phyloP scores from a whole-genome alignment of 2,329 filamentous ascomycete species.

The Torrubiella hemipterigena region DNA sequence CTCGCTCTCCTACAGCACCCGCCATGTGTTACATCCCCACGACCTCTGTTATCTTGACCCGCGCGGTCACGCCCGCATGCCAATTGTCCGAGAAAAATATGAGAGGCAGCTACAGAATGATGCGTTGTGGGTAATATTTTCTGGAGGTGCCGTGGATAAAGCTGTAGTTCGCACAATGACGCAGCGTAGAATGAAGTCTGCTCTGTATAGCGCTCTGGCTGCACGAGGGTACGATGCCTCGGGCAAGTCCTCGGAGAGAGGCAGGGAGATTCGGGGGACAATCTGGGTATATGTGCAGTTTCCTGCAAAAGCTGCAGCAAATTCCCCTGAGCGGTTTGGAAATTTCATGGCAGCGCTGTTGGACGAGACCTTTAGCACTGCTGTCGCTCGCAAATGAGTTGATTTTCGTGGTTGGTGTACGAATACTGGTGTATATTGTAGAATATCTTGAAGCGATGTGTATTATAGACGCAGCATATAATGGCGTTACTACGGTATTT shows the following conservation, averaged over 20 bases:
- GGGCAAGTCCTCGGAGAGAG: slow-evolving; percentile 5
- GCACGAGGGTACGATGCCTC: slow-evolving; percentile 13
- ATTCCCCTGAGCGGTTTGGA: slow-evolving; percentile 11
- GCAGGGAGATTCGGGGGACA: slow-evolving; percentile 12
- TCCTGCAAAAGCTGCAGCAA: slow-evolving; percentile 8
- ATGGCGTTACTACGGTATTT: too few relatives aligned
- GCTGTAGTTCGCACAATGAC: slow-evolving; percentile 15
- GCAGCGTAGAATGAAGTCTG: slow-evolving; percentile 13
- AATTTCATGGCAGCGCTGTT: slow-evolving; percentile 4
- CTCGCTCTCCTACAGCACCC: slow-evolving; percentile 13
- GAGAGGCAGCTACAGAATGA: slow-evolving; percentile 13
- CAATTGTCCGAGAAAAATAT: slow-evolving; percentile 14
- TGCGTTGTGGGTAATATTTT: slow-evolving; percentile 20
- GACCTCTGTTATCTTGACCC: slow-evolving; percentile 20
- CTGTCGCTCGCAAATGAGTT: too few relatives aligned
- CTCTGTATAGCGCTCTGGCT: slow-evolving; percentile 15
- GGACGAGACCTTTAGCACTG: slow-evolving; percentile 3
- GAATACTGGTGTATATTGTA: too few relatives aligned
- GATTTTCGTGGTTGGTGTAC: too few relatives aligned
- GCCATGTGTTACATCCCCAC: slow-evolving; percentile 19
- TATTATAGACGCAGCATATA: too few relatives aligned
- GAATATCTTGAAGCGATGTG: too few relatives aligned
- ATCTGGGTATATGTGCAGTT: slow-evolving; percentile 12
- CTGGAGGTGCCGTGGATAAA: slow-evolving; percentile 5
- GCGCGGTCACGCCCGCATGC: slow-evolving; percentile 18